phyloP scores from a whole-genome alignment of 257 asterid genomes.

The Scutellaria minor region DNA sequence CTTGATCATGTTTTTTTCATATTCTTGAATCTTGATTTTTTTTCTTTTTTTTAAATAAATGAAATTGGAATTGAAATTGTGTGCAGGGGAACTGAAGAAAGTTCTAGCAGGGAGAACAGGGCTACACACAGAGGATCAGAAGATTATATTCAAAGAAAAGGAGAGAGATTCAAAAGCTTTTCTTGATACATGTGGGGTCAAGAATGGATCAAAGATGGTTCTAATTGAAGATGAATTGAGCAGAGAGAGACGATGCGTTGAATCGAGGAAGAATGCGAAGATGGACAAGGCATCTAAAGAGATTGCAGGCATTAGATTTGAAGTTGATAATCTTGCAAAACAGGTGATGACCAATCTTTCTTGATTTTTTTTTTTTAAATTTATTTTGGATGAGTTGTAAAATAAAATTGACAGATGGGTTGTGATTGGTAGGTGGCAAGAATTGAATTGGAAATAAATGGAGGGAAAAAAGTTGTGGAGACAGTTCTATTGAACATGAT shows the following conservation, averaged over 20 bases:
- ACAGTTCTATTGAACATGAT: slow-evolving; percentile 58
- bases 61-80: background rate
- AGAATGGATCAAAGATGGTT: slow-evolving; percentile 67
- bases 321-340: slow-evolving; percentile 77
- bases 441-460: slow-evolving; percentile 68
- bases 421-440: slow-evolving; percentile 61
- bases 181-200: slow-evolving; percentile 76
- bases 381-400: background rate
- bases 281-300: slow-evolving; percentile 71
- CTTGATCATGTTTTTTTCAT: background rate
- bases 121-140: slow-evolving; percentile 68
- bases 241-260: slow-evolving; percentile 53
- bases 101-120: slow-evolving; percentile 71
- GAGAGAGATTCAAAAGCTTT: slow-evolving; percentile 77
- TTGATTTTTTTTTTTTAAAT: background rate
- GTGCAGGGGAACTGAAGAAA: slow-evolving; percentile 81
- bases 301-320: slow-evolving; percentile 61
- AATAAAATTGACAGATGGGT: background rate
- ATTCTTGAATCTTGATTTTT: background rate
- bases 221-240: slow-evolving; percentile 74
- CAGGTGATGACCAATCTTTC: slow-evolving; percentile 48
- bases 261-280: slow-evolving; percentile 56
- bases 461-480: slow-evolving; percentile 82
- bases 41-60: background rate
- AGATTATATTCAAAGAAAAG: slow-evolving; percentile 63